phyloP scores from a whole-genome alignment of 108 stramenopile species.

The Discostella pseudostelligera region DNA sequence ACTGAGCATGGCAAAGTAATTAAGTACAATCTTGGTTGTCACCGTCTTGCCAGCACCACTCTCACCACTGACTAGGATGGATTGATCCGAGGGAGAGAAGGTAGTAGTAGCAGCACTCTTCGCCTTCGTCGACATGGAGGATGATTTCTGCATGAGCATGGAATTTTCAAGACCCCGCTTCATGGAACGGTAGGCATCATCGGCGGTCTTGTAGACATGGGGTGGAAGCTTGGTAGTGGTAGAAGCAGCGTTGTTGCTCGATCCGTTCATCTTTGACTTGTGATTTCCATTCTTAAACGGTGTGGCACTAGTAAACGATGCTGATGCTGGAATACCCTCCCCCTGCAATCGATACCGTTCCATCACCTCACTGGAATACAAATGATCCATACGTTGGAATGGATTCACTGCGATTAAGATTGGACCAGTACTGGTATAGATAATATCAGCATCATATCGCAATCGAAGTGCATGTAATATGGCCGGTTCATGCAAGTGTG shows the following conservation, averaged over 20 bases:
- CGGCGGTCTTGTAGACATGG: slow-evolving; percentile 93
- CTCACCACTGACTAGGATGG: slow-evolving; percentile 93
- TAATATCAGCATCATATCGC: slow-evolving; percentile 79
- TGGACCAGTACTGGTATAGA: slow-evolving; percentile 91
- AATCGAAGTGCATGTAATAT: slow-evolving; percentile 76
- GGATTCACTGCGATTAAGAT: slow-evolving; percentile 95
- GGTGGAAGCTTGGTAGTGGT: slow-evolving; percentile 55
- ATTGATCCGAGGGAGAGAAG: slow-evolving; percentile 66
- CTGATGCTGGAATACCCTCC: slow-evolving; percentile 32
- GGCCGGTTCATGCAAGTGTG: slow-evolving; percentile 85
- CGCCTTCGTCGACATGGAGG: background rate
- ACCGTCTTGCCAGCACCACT: slow-evolving; percentile 97
- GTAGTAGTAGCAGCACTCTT: background rate
- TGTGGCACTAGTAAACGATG: slow-evolving; percentile 29
- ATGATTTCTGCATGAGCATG: slow-evolving; percentile 45
- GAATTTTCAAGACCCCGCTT: slow-evolving; percentile 77
- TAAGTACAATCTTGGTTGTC: slow-evolving; percentile 93
- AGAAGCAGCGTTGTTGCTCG: slow-evolving; percentile 15
- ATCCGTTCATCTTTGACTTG: slow-evolving; percentile 13
- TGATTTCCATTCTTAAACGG: slow-evolving; percentile 40
- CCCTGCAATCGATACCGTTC: slow-evolving; percentile 75
- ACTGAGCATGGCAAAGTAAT: slow-evolving; percentile 87
- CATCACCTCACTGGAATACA: slow-evolving; percentile 81
- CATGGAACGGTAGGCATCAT: slow-evolving; percentile 95
- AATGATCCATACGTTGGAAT: slow-evolving; percentile 82